These are phyloP conservation scores for Amphibolis antarctica DNA, from an alignment of 106 monocot genomes.

Conservation along the genomic window DNA sequence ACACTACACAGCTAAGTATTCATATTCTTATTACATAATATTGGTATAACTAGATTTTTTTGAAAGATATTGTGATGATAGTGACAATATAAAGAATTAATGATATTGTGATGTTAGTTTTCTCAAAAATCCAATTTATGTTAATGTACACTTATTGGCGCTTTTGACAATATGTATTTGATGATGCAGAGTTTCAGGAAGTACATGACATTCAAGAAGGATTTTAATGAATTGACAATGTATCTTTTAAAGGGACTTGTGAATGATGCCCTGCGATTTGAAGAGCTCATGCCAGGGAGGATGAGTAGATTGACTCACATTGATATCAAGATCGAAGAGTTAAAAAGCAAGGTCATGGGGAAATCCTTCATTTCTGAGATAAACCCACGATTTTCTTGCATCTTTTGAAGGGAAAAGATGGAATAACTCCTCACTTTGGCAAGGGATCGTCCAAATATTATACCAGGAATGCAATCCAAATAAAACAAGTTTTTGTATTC, in stretches of 20 bases:
- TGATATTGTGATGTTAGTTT: too few species aligned
- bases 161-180: not conserved
- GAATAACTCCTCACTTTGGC: too few species aligned
- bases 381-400: not conserved
- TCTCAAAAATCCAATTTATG: too few species aligned
- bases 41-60: too few species aligned
- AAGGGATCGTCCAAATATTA: too few species aligned
- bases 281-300: constrained; percentile 65
- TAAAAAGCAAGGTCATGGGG: constrained; percentile 50
- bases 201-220: constrained; percentile 95
- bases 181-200: constrained; percentile 71
- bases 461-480: too few species aligned
- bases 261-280: constrained; percentile 69
- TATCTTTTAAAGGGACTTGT: constrained; percentile 69
- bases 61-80: too few species aligned
- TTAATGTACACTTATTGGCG: not conserved
- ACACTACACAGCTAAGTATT: too few species aligned
- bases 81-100: too few species aligned
- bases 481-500: too few species aligned
- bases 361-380: not conserved
- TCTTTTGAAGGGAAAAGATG: too few species aligned
- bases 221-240: constrained; percentile 77
- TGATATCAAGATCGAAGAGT: constrained; percentile 76
- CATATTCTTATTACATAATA: too few species aligned
- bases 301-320: constrained; percentile 39